Conservation (phyloP, 2,329 filamentous ascomycete genomes). For the Penicillium sclerotiorum region DNA sequence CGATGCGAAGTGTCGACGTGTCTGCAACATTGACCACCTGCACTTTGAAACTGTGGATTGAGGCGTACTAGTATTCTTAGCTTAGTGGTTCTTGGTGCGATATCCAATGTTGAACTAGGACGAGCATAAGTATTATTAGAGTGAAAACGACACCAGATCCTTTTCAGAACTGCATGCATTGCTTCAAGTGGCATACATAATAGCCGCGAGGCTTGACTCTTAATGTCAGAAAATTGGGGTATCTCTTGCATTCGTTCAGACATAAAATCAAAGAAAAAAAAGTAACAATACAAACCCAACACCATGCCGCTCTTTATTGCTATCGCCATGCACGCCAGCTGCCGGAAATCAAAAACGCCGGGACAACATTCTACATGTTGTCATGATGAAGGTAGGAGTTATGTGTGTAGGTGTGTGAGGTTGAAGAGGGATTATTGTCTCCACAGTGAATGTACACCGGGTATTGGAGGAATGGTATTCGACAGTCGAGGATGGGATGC, state of each 20-base stretch:
- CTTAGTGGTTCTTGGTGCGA: not conserved
- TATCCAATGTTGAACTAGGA: not conserved
- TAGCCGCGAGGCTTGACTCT: not conserved
- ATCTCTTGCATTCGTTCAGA: constrained; percentile 26
- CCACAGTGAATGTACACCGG: too few relatives aligned
- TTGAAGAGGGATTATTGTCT: too few relatives aligned
- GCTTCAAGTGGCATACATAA: not conserved
- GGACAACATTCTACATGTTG: too few relatives aligned
- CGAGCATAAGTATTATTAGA: not conserved
- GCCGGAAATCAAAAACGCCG: constrained; percentile 10
- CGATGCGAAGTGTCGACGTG: constrained; percentile 9
- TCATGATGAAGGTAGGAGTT: too few relatives aligned
- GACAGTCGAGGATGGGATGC: not conserved
- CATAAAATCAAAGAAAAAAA: constrained; percentile 15
- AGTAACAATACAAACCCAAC: constrained; percentile 1
- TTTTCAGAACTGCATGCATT: too few relatives aligned
- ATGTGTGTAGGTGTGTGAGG: not conserved
- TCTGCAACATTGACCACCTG: constrained; percentile 20
- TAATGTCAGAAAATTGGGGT: constrained; percentile 16
- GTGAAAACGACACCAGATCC: too few relatives aligned
- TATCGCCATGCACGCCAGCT: constrained; percentile 21
- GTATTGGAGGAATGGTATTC: too few relatives aligned
- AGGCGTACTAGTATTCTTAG: not conserved
- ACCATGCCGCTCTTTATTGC: constrained; percentile 10
- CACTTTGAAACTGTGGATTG: constrained; percentile 8